Conservation (phyloP, 169 alveolate species). For the Plasmodium gallinaceum region DNA sequence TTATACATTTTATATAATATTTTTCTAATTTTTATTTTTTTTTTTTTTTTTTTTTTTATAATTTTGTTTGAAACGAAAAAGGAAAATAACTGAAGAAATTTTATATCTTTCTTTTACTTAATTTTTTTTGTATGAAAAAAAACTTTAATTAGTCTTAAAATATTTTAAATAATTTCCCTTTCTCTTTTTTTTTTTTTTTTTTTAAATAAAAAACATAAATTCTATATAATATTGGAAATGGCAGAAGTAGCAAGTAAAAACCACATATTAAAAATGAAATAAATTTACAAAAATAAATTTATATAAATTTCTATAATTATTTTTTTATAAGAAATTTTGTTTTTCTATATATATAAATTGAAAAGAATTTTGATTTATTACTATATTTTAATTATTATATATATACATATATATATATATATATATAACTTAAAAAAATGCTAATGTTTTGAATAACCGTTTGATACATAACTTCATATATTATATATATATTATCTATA, state of each 20-base stretch:
- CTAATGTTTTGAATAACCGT: no score
- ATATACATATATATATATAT: slow-evolving; percentile 3
- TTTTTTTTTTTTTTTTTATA: not conserved
- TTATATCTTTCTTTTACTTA: slow-evolving; percentile 5
- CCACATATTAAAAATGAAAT: not conserved
- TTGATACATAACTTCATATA: no score
- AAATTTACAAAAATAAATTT: slow-evolving; percentile 7
- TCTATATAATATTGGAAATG: slow-evolving; percentile 30
- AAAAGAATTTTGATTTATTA: not conserved
- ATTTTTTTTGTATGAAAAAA: slow-evolving; percentile 1
- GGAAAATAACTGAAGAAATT: not conserved
- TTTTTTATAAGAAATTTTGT: not conserved
- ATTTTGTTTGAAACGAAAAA: not conserved
- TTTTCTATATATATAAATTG: not conserved
- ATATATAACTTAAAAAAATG: not conserved
- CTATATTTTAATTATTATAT: not conserved
- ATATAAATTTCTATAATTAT: not conserved
- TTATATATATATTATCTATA: no score
- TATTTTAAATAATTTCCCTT: not conserved
- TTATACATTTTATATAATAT: not conserved
- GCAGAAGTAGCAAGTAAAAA: slow-evolving; percentile 77
- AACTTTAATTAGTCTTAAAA: slow-evolving; percentile 5
- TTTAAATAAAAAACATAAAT: slow-evolving; percentile 6
- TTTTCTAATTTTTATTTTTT: not conserved
- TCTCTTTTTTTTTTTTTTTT: not conserved